Base-by-base conservation (phyloP, 192 early-diverging fungal genomes). In the Globomyces pollinis-pini region DNA sequence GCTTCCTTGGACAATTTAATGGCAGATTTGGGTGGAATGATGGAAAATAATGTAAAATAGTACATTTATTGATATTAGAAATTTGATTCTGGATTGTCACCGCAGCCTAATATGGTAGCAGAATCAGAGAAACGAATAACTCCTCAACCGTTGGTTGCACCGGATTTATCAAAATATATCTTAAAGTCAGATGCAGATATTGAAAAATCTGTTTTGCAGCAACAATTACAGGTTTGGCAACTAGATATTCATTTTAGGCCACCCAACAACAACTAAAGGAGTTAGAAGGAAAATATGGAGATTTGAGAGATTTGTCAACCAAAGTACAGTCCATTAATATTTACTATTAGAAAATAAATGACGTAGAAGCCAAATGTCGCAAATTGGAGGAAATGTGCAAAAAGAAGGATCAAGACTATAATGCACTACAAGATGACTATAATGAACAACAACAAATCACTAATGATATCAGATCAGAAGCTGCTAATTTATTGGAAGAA, bases 361-460 rank as follows among this genome's bases (percentile, higher is more conserved):
- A 69, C 2, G 24, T 72, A 30, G 55, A 72, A 59, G 26, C 12
- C 15, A 34, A 45, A 21, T 49, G 60, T 49, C 16, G 51, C 11
- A 71, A 74, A 60, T 67, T 80, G 38, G 59, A 68, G 34, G 69
- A 63, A 11, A 63, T 72, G 24, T 57, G 71, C 49, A 20, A 53
- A 7, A 67, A 78, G 55, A 59, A 85, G 47, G 78, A 87, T 51
- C 56, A 77, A 49, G 78, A 86, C 32, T 83, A 72, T 51, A 78
- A 76, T 38, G 76, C 76, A 34, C 66, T 88, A 49, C 76, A 85
- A 50, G 86, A 89, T 47, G 87, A 89, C 43, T 85, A 83, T 67
- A 72, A 74, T 42, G 79, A 80, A 21, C 85, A 87, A 63, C 85
- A 87, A 45, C 84, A 86, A 66, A 84, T 83, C 53, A 80, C 85